Percentiles rank a stretch among this genome's conserved stretches.
These are phyloP conservation scores for Jaenimonas drosophilae DNA, from an alignment of 208 protist genomes.

Conservation along the genomic window DNA sequence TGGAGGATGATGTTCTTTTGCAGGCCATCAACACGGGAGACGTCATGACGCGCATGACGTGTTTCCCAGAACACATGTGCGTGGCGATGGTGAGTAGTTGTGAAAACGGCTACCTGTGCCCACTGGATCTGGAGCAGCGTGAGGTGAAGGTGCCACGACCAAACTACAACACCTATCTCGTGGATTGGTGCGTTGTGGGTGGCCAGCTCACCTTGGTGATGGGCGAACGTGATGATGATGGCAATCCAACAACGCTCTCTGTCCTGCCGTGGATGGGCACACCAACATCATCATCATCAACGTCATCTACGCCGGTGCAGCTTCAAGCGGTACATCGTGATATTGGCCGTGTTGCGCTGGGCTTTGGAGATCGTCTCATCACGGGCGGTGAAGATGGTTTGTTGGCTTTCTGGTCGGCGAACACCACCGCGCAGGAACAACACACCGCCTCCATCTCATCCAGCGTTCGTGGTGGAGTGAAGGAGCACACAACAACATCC, in stretches of 20 bases:
- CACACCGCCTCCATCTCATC: slow-evolving; percentile 8
- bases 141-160: slow-evolving; percentile 34
- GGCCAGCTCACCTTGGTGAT: slow-evolving; percentile 38
- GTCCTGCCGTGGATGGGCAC: slow-evolving; percentile 22
- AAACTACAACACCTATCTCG: slow-evolving; percentile 55
- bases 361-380: slow-evolving; percentile 55
- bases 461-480: slow-evolving; percentile 11
- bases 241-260: slow-evolving; percentile 46
- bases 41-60: slow-evolving; percentile 64
- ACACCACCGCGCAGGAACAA: slow-evolving; percentile 3
- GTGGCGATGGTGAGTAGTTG: slow-evolving; percentile 63
- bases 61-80: slow-evolving; percentile 23
- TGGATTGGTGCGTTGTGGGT: slow-evolving; percentile 56
- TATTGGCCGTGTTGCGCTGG: slow-evolving; percentile 53
- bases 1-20: slow-evolving; percentile 76
- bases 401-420: slow-evolving; percentile 53
- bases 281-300: neutral
- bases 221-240: slow-evolving; percentile 63
- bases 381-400: slow-evolving; percentile 77
- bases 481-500: neutral
- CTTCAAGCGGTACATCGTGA: slow-evolving; percentile 67
- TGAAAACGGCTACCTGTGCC: slow-evolving; percentile 76
- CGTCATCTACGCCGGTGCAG: slow-evolving; percentile 8
- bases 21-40: slow-evolving; percentile 64
- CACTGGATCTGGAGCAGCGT: slow-evolving; percentile 36